Conservation (phyloP, 2,329 filamentous ascomycete genomes). For the Coleophoma cylindrospora region DNA sequence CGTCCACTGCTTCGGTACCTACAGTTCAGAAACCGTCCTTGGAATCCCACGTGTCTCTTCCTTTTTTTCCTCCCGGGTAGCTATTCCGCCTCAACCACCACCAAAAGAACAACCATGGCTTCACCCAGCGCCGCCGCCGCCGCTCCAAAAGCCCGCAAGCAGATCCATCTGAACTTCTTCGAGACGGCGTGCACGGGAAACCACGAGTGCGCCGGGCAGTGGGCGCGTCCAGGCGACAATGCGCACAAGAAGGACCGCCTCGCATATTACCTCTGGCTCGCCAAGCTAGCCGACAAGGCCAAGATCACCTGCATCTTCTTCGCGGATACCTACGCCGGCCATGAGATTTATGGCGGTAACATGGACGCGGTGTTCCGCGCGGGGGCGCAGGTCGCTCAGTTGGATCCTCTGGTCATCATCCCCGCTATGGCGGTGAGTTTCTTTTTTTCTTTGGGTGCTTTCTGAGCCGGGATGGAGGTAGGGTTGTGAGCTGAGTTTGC, state of each 20-base stretch:
- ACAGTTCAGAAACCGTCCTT: too few relatives aligned
- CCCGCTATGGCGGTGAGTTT: not conserved
- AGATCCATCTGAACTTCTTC: not conserved
- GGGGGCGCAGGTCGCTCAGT: not conserved
- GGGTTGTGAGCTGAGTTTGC: not conserved
- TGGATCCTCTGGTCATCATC: not conserved
- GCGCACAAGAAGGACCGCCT: not conserved
- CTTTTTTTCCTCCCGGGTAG: too few relatives aligned
- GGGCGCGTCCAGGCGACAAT: not conserved
- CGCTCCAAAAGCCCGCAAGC: too few relatives aligned
- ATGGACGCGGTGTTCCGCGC: not conserved
- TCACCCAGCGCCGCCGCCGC: too few relatives aligned
- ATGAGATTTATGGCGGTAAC: not conserved
- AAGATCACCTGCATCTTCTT: not conserved
- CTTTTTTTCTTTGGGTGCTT: not conserved
- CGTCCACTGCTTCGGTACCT: too few relatives aligned
- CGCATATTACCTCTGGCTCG: not conserved
- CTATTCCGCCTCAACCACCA: too few relatives aligned
- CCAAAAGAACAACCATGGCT: too few relatives aligned
- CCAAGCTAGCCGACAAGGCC: not conserved
- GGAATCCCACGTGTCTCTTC: too few relatives aligned
- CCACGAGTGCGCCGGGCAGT: not conserved
- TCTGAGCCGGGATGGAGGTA: not conserved
- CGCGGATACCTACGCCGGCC: not conserved
- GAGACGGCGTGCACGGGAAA: not conserved